Evolutionary conservation across 768 basidiomycete genomes (phyloP).

Genomic region (Suillus plorans): DNA sequence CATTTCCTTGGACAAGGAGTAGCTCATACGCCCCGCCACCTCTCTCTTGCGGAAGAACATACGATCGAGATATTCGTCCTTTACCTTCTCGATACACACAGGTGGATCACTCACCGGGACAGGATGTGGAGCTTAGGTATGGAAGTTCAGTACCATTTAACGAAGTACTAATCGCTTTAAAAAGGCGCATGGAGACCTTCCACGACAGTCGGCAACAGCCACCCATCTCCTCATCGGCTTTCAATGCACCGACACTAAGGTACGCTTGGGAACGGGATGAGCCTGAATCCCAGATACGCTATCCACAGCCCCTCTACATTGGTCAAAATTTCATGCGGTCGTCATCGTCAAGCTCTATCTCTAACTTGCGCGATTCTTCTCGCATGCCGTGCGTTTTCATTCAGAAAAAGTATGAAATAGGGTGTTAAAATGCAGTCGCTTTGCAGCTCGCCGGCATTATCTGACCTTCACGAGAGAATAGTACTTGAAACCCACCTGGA

Average conservation of each 20-base stretch:
- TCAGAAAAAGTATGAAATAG: slow-evolving; percentile 7
- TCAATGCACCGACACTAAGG: slow-evolving; percentile 43
- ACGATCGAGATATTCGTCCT: slow-evolving; percentile 33
- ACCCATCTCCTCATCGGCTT: slow-evolving; percentile 38
- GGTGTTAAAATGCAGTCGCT: slow-evolving; percentile 15
- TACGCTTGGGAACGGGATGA: slow-evolving; percentile 49
- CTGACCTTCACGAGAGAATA: no score
- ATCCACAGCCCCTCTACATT: slow-evolving; percentile 38
- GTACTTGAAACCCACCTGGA: no score
- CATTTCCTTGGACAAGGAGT: background rate
- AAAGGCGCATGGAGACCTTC: slow-evolving; percentile 20
- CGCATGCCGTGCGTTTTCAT: slow-evolving; percentile 28
- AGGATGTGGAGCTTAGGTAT: slow-evolving; percentile 27
- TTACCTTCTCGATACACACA: slow-evolving; percentile 32
- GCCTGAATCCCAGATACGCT: slow-evolving; percentile 42
- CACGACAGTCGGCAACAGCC: slow-evolving; percentile 29
- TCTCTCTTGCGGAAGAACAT: slow-evolving; percentile 29
- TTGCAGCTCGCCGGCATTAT: slow-evolving; percentile 29
- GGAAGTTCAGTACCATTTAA: slow-evolving; percentile 3
- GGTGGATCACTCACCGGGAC: slow-evolving; percentile 17
- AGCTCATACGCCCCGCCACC: slow-evolving; percentile 32
- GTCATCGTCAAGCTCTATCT: slow-evolving; percentile 28
- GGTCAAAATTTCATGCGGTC: slow-evolving; percentile 32
- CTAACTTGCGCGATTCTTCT: slow-evolving; percentile 29
- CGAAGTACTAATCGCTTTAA: slow-evolving; percentile 18